Base-by-base conservation (phyloP, 2,329 filamentous ascomycete species). In the Penicillium thymicola region DNA sequence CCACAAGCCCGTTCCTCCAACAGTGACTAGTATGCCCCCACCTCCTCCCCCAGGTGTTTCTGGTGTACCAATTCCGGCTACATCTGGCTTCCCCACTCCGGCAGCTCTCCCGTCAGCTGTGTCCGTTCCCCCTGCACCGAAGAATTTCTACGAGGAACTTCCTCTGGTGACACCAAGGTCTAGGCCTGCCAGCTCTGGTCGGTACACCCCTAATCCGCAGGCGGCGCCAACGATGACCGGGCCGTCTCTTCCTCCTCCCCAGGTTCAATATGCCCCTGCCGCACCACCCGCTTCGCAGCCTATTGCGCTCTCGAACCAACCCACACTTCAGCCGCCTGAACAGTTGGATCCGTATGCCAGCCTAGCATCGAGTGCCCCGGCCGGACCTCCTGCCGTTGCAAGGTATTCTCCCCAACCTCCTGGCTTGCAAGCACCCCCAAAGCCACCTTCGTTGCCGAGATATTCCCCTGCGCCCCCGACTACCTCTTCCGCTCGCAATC, bases 121-220 rank as follows among this genome's bases (percentile, higher is more conserved):
- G 7, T 57, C 62, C 38, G 50, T 61, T 4, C 59, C 61, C 11
- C 60, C 67, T 37, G 65, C 70, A 5, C 63, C 70, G 1, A 75
- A 74, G 58, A 85, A 82, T 63, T 93, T 93, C 70, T 93, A 92
- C 63, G 89, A 92, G 72, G 89, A 93, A 53, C 78, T 93, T 23
- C 89, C 89, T 1, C 72, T 65, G 56, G 63, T 88, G 50, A 73
- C 81, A 2, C 74, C 82, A 4, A 87, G 81, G 67, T 81, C 85
- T n/a, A 82, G 87, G 27, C 83, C 85, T 18, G 79, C 81, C 25
- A 75, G 69, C 54, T 67, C 71, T 23, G 76, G 75, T 6, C 72
- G 76, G 54, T 76, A 77, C 61, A 70, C 72, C 41, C 73, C 76
- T 43, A 70, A 72, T 38, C 68, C 71, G 11, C 67, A 64, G 49